Conservation (phyloP, 2,329 filamentous ascomycete genomes). For the Neospermospora avenae region DNA sequence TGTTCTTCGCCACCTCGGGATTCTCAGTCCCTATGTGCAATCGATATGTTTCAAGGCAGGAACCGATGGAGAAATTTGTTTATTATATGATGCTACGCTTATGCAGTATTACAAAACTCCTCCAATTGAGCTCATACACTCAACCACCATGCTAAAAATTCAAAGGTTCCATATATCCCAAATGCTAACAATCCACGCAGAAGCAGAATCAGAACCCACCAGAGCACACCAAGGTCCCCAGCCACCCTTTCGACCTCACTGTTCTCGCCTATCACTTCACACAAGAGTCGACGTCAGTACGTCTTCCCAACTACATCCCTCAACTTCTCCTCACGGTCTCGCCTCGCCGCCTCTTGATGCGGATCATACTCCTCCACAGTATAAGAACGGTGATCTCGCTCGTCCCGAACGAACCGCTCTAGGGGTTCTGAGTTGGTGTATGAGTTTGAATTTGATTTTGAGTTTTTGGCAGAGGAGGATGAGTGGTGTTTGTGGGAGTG, state of each 20-base stretch:
- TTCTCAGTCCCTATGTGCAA: background rate
- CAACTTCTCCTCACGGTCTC: slow-evolving; percentile 7
- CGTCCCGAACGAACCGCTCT: slow-evolving; percentile 16
- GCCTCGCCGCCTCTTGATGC: slow-evolving; percentile 15
- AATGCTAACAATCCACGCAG: no score
- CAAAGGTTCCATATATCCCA: no score
- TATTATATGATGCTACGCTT: no score
- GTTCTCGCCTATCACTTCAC: background rate
- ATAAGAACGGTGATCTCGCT: slow-evolving; percentile 19
- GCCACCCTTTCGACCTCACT: background rate
- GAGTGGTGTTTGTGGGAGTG: slow-evolving; percentile 32
- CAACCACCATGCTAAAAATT: no score
- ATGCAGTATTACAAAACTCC: no score
- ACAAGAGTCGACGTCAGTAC: slow-evolving; percentile 2
- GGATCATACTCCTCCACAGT: slow-evolving; percentile 22
- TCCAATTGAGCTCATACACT: no score
- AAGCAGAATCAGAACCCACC: no score
- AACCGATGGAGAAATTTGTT: no score
- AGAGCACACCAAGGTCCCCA: no score
- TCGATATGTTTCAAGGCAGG: no score
- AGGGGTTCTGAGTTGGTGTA: background rate
- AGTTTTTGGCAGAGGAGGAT: background rate
- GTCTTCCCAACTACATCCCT: slow-evolving; percentile 11
- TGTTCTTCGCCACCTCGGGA: background rate
- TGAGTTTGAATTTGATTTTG: background rate